Conservation (phyloP, 495 filamentous ascomycete species). For the Bryoglossum gracile region DNA sequence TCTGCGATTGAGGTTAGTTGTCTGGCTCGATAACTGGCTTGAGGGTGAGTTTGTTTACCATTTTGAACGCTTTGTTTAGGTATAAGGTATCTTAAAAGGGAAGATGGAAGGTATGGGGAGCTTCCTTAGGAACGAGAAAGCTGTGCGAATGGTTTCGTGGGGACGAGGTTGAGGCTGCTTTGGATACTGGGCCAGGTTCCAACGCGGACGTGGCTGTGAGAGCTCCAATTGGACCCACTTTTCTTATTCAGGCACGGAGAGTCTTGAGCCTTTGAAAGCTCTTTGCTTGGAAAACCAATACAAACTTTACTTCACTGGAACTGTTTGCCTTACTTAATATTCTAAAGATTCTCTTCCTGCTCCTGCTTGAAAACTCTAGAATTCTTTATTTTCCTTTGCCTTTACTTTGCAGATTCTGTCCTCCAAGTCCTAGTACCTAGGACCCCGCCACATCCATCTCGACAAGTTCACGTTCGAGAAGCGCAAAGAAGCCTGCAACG, state of each 20-base stretch:
- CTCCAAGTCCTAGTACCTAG: neutral
- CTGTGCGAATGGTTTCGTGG: slow-evolving; percentile 14
- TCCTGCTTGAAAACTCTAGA: no score
- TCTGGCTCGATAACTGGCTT: neutral
- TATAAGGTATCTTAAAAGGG: neutral
- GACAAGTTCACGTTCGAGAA: slow-evolving; percentile 21
- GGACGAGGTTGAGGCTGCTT: slow-evolving; percentile 9
- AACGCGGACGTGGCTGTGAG: slow-evolving; percentile 27
- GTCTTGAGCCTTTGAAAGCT: no score
- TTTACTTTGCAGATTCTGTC: no score
- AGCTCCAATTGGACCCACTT: no score
- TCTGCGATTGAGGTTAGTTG: slow-evolving; percentile 20
- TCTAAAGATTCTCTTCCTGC: no score
- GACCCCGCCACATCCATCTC: slow-evolving; percentile 22
- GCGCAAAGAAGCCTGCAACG: slow-evolving; percentile 10
- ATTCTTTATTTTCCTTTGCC: no score
- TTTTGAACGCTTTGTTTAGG: slow-evolving; percentile 8
- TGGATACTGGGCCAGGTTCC: slow-evolving; percentile 4
- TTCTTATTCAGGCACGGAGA: no score
- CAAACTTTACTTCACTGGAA: no score
- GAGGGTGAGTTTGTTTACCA: slow-evolving; percentile 15
- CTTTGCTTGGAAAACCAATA: no score
- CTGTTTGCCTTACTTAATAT: no score
- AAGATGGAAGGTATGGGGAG: neutral
- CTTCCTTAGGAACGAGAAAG: slow-evolving; percentile 8